phyloP scores from a whole-genome alignment of 768 basidiomycete genomes.

The Leucosporidium yakuticum region DNA sequence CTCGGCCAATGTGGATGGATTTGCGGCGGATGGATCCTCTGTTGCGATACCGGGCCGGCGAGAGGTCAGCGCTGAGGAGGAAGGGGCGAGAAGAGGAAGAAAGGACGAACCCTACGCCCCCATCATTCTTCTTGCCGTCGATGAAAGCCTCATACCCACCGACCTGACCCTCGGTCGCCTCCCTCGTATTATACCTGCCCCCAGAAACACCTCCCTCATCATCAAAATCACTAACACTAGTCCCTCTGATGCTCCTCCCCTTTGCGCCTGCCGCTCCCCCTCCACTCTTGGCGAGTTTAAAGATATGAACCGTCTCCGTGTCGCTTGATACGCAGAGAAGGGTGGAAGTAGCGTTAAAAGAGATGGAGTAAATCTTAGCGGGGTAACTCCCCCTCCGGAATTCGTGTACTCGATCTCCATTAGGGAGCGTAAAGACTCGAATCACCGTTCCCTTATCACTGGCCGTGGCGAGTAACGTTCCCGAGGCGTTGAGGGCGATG shows the following conservation, averaged over 20 bases:
- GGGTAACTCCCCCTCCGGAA: constrained; percentile 86
- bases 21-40: constrained; percentile 54
- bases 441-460: constrained; percentile 96
- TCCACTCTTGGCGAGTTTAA: constrained; percentile 62
- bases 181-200: constrained; percentile 43
- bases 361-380: constrained; percentile 73
- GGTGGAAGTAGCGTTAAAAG: constrained; percentile 74
- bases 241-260: constrained; percentile 25
- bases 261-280: constrained; percentile 32
- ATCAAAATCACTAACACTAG: constrained; percentile 37
- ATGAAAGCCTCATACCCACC: constrained; percentile 76
- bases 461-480: constrained; percentile 85
- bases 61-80: neutral
- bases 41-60: too few species aligned
- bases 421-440: constrained; percentile 83
- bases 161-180: constrained; percentile 40
- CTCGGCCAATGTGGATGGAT: constrained; percentile 69
- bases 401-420: constrained; percentile 89
- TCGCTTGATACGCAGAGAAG: constrained; percentile 86
- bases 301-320: constrained; percentile 94
- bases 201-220: constrained; percentile 23
- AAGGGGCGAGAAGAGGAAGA: neutral
- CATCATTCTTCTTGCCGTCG: constrained; percentile 64
- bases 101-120: constrained; percentile 16
- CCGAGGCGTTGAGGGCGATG: constrained; percentile 75